phyloP scores from a whole-genome alignment of 495 filamentous ascomycete genomes.

The Apiosordaria backusii region DNA sequence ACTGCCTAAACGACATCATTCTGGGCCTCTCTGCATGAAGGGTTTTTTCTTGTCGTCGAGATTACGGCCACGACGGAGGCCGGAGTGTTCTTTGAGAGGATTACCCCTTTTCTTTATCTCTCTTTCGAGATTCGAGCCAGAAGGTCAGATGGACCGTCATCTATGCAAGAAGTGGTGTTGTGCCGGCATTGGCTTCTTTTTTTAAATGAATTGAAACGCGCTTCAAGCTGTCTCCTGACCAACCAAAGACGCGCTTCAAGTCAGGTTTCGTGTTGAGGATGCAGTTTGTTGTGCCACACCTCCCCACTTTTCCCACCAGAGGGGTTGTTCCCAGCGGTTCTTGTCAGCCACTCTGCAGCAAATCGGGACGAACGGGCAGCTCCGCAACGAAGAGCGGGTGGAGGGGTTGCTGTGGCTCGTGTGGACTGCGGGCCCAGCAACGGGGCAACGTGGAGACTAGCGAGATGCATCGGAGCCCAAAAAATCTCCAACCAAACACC shows the following conservation, averaged over 20 bases:
- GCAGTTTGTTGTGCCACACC: conserved; percentile 16
- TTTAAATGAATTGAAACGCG: conserved; percentile 36
- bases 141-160: conserved; percentile 4
- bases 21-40: conserved; percentile 2
- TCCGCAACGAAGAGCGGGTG: conserved; percentile 12
- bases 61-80: neutral
- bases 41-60: neutral
- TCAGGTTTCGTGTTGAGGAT: conserved; percentile 29
- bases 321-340: conserved; percentile 14
- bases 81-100: neutral
- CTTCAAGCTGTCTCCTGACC: conserved; percentile 24
- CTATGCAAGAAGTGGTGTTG: conserved; percentile 9
- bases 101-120: neutral
- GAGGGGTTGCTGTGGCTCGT: conserved; percentile 3
- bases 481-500: conserved; percentile 26
- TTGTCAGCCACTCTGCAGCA: conserved; percentile 8
- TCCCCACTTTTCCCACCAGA: conserved; percentile 8
- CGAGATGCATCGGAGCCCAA: conserved; percentile 27
- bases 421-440: conserved; percentile 14
- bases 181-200: conserved; percentile 30
- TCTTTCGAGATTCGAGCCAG: neutral
- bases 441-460: conserved; percentile 10
- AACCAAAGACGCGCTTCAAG: conserved; percentile 33
- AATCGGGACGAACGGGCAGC: conserved; percentile 24
- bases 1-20: neutral